Conservation (phyloP, 164 flowering plant species). For the Aristolochia californica region DNA sequence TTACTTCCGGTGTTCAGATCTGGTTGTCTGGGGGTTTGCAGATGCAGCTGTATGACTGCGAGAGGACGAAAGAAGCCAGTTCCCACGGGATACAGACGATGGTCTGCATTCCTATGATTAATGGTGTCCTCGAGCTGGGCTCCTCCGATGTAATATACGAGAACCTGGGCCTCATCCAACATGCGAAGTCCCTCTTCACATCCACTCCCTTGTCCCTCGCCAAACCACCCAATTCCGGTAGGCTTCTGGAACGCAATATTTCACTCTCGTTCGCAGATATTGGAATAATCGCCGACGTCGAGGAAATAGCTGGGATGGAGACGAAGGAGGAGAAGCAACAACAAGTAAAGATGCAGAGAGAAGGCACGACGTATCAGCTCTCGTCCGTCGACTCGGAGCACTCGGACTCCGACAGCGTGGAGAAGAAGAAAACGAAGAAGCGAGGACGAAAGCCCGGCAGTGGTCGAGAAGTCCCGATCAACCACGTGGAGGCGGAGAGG, state of each 20-base stretch:
- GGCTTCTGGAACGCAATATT: neutral
- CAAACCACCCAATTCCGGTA: neutral
- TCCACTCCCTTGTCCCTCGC: neutral
- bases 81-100: constrained; percentile 51
- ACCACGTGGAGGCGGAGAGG: constrained; percentile 93
- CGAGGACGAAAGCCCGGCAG: constrained; percentile 57
- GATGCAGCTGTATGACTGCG: constrained; percentile 30
- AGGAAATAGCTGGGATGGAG: constrained; percentile 9
- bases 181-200: constrained; percentile 34
- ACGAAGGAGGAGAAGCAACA: neutral
- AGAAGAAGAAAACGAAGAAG: constrained; percentile 30
- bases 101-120: constrained; percentile 36
- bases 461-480: constrained; percentile 47
- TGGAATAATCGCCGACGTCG: constrained; percentile 25
- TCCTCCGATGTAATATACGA: constrained; percentile 34
- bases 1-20: constrained; percentile 24
- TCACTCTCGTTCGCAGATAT: constrained; percentile 16
- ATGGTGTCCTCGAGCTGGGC: constrained; percentile 55
- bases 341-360: constrained; percentile 4
- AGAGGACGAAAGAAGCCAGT: constrained; percentile 46
- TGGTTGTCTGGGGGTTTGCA: constrained; percentile 40
- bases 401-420: constrained; percentile 25
- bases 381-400: constrained; percentile 35
- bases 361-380: neutral
- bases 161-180: constrained; percentile 34